phyloP scores from a whole-genome alignment of 75 land plant species.

The Ceratopteris richardii region DNA sequence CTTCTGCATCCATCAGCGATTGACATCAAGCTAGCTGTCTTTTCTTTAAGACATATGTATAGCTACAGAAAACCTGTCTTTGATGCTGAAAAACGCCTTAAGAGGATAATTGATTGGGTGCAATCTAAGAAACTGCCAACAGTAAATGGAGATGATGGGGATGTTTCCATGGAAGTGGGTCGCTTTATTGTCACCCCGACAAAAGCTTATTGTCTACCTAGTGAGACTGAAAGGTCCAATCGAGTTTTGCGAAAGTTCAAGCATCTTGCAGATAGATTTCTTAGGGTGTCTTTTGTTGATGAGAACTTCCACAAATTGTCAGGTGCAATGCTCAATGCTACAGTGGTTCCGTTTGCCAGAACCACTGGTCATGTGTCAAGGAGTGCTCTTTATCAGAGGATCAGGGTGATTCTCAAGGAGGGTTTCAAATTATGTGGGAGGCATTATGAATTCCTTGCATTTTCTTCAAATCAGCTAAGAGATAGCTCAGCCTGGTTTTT shows the following conservation, averaged over 20 bases:
- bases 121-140: conserved; percentile 35
- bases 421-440: no score
- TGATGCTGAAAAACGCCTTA: conserved; percentile 45
- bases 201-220: conserved; percentile 74
- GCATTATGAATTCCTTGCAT: no score
- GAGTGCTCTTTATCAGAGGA: no score
- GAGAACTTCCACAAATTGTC: no score
- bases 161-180: conserved; percentile 46
- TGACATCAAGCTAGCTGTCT: background rate
- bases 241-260: conserved; percentile 62
- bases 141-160: conserved; percentile 14
- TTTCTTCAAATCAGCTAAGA: no score
- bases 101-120: conserved; percentile 55
- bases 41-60: conserved; percentile 52
- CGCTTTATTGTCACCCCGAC: conserved; percentile 81
- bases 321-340: no score
- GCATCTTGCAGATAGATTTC: no score
- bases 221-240: conserved; percentile 80
- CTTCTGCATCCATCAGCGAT: conserved; percentile 28
- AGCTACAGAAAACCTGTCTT: conserved; percentile 46
- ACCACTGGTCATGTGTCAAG: no score
- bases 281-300: no score
- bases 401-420: no score
- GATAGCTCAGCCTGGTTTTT: no score
- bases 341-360: no score